A percentile compares a stretch with the other conserved stretches of the same genome.
These are phyloP conservation scores for Paraphaeosphaeria minitans DNA, from an alignment of 2,329 filamentous ascomycete species.

Conservation along the genomic window DNA sequence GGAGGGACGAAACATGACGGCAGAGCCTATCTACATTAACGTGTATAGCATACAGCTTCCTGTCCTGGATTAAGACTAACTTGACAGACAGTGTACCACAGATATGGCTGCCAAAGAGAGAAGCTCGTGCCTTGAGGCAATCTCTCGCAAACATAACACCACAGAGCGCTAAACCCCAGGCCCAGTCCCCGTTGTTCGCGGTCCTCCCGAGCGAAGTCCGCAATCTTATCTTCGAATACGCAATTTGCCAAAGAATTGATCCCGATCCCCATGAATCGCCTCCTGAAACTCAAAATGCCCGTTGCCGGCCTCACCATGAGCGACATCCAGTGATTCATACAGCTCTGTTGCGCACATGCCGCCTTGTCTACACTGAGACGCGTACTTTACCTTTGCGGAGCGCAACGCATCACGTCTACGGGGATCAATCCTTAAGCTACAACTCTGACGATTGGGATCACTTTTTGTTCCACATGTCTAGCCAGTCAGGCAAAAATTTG, in stretches of 20 bases:
- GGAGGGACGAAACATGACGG: background rate
- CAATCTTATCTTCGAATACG: conserved; percentile 21
- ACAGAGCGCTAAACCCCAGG: conserved; percentile 24
- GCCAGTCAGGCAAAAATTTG: conserved; percentile 24
- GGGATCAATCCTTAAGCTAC: conserved; percentile 16
- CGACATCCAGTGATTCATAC: conserved; percentile 34
- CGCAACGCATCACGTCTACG: conserved; percentile 30
- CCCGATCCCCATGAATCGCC: conserved; percentile 14
- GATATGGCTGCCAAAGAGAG: background rate
- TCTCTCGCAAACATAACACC: conserved; percentile 24
- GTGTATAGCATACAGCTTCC: background rate
- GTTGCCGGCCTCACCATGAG: conserved; percentile 34
- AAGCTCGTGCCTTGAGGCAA: conserved; percentile 21
- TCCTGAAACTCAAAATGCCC: conserved; percentile 17
- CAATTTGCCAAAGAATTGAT: conserved; percentile 21
- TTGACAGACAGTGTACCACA: background rate
- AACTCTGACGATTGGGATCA: conserved; percentile 23
- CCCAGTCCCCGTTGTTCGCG: conserved; percentile 28
- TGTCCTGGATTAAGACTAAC: background rate
- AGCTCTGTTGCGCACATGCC: conserved; percentile 46
- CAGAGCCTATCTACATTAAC: background rate
- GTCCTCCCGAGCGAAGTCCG: conserved; percentile 33
- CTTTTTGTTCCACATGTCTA: conserved; percentile 25
- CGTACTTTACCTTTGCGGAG: conserved; percentile 41
- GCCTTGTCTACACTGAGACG: conserved; percentile 47